Percentiles rank a stretch among this genome's conserved stretches.
Conservation (phyloP, 768 basidiomycete genomes). For the Amanita subjunquillea region DNA sequence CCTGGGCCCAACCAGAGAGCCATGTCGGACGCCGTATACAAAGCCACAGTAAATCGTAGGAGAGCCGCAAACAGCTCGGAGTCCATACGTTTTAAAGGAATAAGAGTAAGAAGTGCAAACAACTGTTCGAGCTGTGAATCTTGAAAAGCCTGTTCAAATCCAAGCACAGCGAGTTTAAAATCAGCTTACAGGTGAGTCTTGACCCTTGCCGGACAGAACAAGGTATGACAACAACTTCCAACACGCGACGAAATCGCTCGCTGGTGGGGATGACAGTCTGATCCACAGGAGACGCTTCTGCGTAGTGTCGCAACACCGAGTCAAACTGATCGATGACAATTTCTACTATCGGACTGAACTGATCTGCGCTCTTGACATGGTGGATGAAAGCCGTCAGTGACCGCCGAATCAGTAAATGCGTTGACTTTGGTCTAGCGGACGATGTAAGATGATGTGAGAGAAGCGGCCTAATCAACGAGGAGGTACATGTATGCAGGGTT, state of each 20-base stretch:
- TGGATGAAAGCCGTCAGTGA: constrained; percentile 75
- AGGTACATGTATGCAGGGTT: constrained; percentile 67
- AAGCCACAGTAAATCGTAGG: constrained; percentile 27
- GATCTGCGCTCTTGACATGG: constrained; percentile 63
- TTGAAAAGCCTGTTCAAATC: not conserved
- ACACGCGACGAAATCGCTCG: constrained; percentile 36
- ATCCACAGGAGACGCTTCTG: not conserved
- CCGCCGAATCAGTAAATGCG: constrained; percentile 55
- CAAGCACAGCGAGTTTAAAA: not conserved
- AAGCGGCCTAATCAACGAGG: constrained; percentile 50
- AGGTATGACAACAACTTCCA: constrained; percentile 47
- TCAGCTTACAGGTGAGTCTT: constrained; percentile 47
- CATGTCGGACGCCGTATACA: constrained; percentile 34
- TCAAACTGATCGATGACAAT: constrained; percentile 34
- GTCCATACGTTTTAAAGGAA: not conserved
- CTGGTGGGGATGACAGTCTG: constrained; percentile 11
- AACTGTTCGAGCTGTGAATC: not conserved
- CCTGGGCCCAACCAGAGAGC: constrained; percentile 42
- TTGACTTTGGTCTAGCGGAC: constrained; percentile 24
- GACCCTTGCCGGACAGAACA: constrained; percentile 65
- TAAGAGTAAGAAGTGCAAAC: not conserved
- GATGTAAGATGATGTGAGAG: constrained; percentile 41
- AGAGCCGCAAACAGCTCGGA: constrained; percentile 23
- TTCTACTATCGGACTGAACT: constrained; percentile 50
- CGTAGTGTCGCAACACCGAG: constrained; percentile 11